A percentile compares a stretch with the other conserved stretches of the same genome.
These are phyloP conservation scores for Graphilbum ipis-grandicollis DNA, from an alignment of 2,329 filamentous ascomycete species.

Conservation along the genomic window DNA sequence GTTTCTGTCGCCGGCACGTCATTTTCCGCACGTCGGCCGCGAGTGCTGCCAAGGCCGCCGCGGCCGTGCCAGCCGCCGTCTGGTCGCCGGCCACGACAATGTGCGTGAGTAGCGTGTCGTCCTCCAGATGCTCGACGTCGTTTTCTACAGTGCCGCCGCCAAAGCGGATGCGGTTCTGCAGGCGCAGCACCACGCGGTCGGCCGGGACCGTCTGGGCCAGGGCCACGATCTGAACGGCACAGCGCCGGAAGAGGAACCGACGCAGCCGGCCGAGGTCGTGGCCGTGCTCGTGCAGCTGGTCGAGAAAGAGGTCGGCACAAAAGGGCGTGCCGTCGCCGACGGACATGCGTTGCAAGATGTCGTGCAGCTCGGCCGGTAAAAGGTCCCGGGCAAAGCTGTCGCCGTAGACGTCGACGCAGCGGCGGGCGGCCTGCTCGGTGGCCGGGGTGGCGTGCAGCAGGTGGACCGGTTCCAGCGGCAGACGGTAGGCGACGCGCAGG, in stretches of 20 bases:
- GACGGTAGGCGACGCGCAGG: slow-evolving; percentile 44
- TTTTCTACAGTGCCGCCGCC: slow-evolving; percentile 44
- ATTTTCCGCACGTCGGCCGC: too few relatives aligned
- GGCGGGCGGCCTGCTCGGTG: slow-evolving; percentile 33
- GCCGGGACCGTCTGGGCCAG: slow-evolving; percentile 6
- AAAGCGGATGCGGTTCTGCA: slow-evolving; percentile 45
- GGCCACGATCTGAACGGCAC: slow-evolving; percentile 22
- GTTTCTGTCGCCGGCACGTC: slow-evolving; percentile 26
- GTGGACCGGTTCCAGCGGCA: slow-evolving; percentile 45
- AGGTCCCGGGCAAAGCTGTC: slow-evolving; percentile 67
- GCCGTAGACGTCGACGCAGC: slow-evolving; percentile 56
- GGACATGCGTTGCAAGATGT: slow-evolving; percentile 20
- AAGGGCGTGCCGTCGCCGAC: slow-evolving; percentile 14
- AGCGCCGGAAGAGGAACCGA: slow-evolving; percentile 34
- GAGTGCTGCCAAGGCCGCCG: too few relatives aligned
- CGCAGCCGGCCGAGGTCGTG: slow-evolving; percentile 32
- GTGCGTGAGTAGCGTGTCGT: slow-evolving; percentile 51
- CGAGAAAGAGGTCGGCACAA: slow-evolving; percentile 27
- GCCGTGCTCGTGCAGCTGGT: slow-evolving; percentile 37
- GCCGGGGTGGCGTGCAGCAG: slow-evolving; percentile 51
- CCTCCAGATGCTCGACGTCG: slow-evolving; percentile 30
- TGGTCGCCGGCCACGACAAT: slow-evolving; percentile 39
- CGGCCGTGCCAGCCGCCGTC: slow-evolving; percentile 14
- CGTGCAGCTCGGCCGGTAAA: slow-evolving; percentile 16
- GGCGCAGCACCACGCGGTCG: slow-evolving; percentile 4